phyloP scores from a whole-genome alignment of 257 asterid genomes.

The Nicotiana paniculata region DNA sequence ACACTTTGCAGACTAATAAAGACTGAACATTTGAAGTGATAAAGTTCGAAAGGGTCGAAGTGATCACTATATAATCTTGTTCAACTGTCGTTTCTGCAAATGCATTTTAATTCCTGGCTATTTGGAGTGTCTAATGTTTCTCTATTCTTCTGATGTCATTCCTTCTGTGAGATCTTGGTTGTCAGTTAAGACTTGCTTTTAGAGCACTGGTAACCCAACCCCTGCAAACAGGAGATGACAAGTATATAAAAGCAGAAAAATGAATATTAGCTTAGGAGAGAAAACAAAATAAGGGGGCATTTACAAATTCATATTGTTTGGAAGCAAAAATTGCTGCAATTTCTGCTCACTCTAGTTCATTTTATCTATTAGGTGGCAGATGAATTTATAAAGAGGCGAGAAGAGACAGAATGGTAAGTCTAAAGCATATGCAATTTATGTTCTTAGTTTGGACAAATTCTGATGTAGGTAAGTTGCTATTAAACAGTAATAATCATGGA shows the following conservation, averaged over 20 bases:
- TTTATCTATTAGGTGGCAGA: constrained; percentile 61
- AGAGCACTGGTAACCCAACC: not conserved
- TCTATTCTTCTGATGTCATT: not conserved
- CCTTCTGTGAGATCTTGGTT: not conserved
- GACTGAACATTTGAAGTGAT: not conserved
- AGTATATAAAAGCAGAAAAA: not conserved
- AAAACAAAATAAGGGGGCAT: not conserved
- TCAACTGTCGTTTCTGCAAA: not conserved
- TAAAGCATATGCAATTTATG: not conserved
- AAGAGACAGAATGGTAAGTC: constrained; percentile 88
- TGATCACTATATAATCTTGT: not conserved
- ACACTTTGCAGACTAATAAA: not conserved
- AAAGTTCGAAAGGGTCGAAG: not conserved
- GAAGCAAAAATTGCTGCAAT: not conserved
- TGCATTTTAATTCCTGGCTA: not conserved
- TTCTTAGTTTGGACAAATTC: not conserved
- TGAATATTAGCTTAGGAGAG: not conserved
- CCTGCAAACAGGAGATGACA: not conserved
- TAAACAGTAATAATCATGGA: not conserved
- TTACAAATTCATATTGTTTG: not conserved
- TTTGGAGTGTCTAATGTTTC: not conserved
- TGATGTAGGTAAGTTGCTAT: not conserved
- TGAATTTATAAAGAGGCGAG: constrained; percentile 73
- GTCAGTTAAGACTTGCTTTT: not conserved
- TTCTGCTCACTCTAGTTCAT: constrained; percentile 18